Conservation (phyloP, 495 filamentous ascomycete species). For the Penicillium tannophilum region DNA sequence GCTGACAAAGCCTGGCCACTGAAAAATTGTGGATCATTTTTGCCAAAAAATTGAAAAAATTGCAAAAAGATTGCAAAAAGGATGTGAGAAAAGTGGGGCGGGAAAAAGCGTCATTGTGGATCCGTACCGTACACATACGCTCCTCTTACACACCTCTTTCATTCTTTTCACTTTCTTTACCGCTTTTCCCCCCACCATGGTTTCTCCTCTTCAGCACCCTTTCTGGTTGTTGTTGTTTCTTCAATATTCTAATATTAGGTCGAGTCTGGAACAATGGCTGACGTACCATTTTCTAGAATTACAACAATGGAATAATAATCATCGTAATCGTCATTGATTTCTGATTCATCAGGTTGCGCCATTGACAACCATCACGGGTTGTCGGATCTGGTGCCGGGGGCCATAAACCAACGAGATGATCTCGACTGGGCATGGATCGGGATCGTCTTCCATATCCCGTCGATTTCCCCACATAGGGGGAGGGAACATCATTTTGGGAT, state of each 20-base stretch:
- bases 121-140: neutral
- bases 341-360: too few relatives aligned
- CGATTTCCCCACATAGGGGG: conserved; percentile 24
- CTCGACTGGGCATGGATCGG: conserved; percentile 8
- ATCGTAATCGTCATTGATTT: neutral
- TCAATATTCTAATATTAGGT: neutral
- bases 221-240: neutral
- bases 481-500: conserved; percentile 25
- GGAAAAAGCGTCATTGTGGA: conserved; percentile 12
- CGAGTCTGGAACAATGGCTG: neutral
- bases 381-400: conserved; percentile 9
- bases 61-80: conserved; percentile 13
- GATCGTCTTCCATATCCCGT: conserved; percentile 20
- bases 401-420: conserved; percentile 11
- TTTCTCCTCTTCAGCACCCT: neutral
- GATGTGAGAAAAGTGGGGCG: conserved; percentile 10
- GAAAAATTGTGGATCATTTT: conserved; percentile 14
- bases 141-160: neutral
- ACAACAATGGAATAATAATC: too few relatives aligned
- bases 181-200: neutral
- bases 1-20: conserved; percentile 13
- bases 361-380: neutral
- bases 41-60: neutral
- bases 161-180: neutral
- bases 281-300: neutral